These are phyloP conservation scores for Euphorbia neoarborescens DNA, from an alignment of 441 rosid species.

Conservation along the genomic window DNA sequence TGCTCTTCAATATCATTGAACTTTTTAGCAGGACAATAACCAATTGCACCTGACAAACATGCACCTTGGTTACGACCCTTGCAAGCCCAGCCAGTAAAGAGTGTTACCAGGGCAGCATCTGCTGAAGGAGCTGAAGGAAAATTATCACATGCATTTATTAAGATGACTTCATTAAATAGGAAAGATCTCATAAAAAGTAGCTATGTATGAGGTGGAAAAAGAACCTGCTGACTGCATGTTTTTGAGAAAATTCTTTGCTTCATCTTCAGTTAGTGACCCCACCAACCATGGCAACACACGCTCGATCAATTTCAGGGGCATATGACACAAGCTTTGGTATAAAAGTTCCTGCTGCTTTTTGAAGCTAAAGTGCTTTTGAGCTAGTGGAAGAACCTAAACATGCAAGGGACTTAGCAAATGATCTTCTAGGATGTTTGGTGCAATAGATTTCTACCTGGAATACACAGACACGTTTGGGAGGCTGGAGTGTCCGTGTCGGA, in stretches of 20 bases:
- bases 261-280: slow-evolving; percentile 40
- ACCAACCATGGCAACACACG: slow-evolving; percentile 65
- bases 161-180: slow-evolving; percentile 11
- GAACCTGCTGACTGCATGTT: slow-evolving; percentile 62
- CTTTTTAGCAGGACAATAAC: slow-evolving; percentile 44
- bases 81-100: slow-evolving; percentile 68
- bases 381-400: slow-evolving; percentile 59
- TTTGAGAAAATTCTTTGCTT: slow-evolving; percentile 42
- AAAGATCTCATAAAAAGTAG: background rate
- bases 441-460: too few relatives aligned
- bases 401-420: slow-evolving; percentile 25
- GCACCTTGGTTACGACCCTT: slow-evolving; percentile 44
- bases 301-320: slow-evolving; percentile 66
- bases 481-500: too few relatives aligned
- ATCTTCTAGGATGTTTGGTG: slow-evolving; percentile 14
- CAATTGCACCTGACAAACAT: slow-evolving; percentile 39
- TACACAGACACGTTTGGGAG: too few relatives aligned
- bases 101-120: slow-evolving; percentile 48
- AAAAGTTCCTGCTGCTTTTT: slow-evolving; percentile 56
- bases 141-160: background rate
- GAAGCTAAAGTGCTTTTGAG: slow-evolving; percentile 50
- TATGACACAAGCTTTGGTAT: slow-evolving; percentile 54
- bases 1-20: slow-evolving; percentile 25
- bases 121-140: slow-evolving; percentile 43
- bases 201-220: slow-evolving; percentile 16